These are phyloP conservation scores for Trypanosoma scelopori DNA, from an alignment of 208 protist genomes.

Conservation along the genomic window DNA sequence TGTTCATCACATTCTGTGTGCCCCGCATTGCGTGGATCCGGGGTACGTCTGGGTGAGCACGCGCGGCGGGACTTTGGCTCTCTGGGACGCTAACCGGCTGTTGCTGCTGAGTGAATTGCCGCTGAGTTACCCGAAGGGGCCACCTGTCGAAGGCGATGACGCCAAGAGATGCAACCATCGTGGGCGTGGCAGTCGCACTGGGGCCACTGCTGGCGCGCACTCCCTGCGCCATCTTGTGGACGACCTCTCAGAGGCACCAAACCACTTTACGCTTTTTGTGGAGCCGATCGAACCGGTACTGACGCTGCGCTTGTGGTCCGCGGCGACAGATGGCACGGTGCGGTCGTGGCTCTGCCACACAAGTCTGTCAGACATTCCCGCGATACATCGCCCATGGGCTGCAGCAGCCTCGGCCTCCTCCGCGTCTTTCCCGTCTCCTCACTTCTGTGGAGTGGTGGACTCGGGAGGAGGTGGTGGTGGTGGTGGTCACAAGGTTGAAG, in stretches of 20 bases:
- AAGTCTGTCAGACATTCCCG: not conserved
- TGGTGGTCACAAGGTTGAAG: too few relatives aligned
- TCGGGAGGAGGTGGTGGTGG: too few relatives aligned
- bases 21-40: not conserved
- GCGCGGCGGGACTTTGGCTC: conserved; percentile 41
- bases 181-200: too few relatives aligned
- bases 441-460: too few relatives aligned
- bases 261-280: conserved; percentile 48
- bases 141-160: not conserved
- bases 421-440: too few relatives aligned
- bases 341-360: conserved; percentile 51
- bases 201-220: too few relatives aligned
- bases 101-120: conserved; percentile 36
- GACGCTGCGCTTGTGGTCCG: conserved; percentile 48
- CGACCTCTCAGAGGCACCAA: not conserved
- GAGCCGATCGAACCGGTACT: conserved; percentile 39
- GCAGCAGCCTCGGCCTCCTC: too few relatives aligned
- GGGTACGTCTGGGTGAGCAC: conserved; percentile 43
- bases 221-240: conserved; percentile 25
- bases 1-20: conserved; percentile 22
- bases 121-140: conserved; percentile 40
- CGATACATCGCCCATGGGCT: too few relatives aligned
- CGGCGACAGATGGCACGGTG: conserved; percentile 56
- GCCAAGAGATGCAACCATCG: not conserved
- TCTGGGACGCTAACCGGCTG: conserved; percentile 37